These are phyloP conservation scores for Udeniomyces megalosporus DNA, from an alignment of 768 basidiomycete genomes.

Conservation along the genomic window DNA sequence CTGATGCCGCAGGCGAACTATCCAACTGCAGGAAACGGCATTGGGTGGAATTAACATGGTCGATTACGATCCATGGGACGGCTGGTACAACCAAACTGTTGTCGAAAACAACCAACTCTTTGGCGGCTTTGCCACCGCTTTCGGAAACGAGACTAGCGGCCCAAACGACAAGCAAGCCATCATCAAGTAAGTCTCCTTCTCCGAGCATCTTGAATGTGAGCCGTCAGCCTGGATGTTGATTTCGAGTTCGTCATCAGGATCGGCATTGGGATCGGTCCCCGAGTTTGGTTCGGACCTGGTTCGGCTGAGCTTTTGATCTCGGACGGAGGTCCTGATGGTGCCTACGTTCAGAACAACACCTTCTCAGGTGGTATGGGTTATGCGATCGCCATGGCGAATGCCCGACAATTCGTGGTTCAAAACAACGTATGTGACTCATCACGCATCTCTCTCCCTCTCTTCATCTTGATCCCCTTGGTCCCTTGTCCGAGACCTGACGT, in stretches of 20 bases:
- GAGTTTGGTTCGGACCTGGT: constrained; percentile 49
- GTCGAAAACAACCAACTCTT: constrained; percentile 51
- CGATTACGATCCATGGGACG: neutral
- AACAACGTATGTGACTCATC: constrained; percentile 34
- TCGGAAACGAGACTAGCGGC: neutral
- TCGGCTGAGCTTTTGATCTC: constrained; percentile 16
- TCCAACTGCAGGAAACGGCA: constrained; percentile 39
- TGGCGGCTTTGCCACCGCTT: constrained; percentile 34
- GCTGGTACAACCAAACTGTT: constrained; percentile 32
- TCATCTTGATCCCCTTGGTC: too few relatives aligned
- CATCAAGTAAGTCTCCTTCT: constrained; percentile 36
- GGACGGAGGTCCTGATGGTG: constrained; percentile 32
- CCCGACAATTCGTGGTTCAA: constrained; percentile 49
- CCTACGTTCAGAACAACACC: constrained; percentile 40
- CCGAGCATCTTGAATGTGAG: too few relatives aligned
- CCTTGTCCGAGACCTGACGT: too few relatives aligned
- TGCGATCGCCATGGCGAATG: constrained; percentile 50
- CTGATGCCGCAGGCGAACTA: too few relatives aligned
- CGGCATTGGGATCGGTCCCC: constrained; percentile 64
- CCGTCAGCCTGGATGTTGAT: neutral
- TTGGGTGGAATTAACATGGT: constrained; percentile 46
- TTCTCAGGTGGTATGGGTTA: constrained; percentile 41
- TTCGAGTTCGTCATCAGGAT: constrained; percentile 29
- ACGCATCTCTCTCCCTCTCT: too few relatives aligned
- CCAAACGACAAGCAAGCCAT: constrained; percentile 36